Base-by-base conservation (phyloP, 768 basidiomycete species). In the Podaxis sp. region DNA sequence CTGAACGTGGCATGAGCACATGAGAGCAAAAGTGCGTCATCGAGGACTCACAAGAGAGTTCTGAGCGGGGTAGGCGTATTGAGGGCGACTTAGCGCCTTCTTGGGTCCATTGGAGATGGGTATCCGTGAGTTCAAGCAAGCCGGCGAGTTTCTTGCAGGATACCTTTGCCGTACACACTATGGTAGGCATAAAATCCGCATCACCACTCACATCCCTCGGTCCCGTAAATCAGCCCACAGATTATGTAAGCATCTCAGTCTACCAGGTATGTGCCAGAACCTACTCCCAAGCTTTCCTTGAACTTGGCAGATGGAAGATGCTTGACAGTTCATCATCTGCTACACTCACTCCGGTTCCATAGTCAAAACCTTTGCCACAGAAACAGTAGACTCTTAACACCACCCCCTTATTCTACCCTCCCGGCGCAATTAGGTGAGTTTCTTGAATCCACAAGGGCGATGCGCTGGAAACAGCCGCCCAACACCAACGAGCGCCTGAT, bases 61-160 rank as follows among this genome's bases (percentile, higher is more conserved):
- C 85, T 63, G 78, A 64, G 70, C 86, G 77, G 3, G 84, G 76
- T 22, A 93, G 82, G 70, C 83, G 83, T 36, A 92, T 84, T 8
- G 86, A 80, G 5, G 89, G 83, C 0, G 79, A 79, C 50, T 81
- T 80, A 74, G 85, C 86, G 65, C 88, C 86, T 65, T 89, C 85
- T 71, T 89, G 88, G 0, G 86, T 86, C 93, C 93, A 96, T 79
- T 86, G 85, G 2, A 96, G 81, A 68, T 87, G 84, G 5, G 80
- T 77, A 69, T 85, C 82, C 12, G 86, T 91, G 70, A 96, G 86
- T 70, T 91, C 83, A 65, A 96, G 84, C 63, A 84, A 76, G 64
- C 93, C 94, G 15, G 82, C 73, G 55, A 82, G 74, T 79, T 95
- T 96, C 78, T 95, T 95, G 86, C 89, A 95, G 64, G 87, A 85